Base-by-base conservation (phyloP, 805 yeast species). In the Wickerhamiella sergipiensis region DNA sequence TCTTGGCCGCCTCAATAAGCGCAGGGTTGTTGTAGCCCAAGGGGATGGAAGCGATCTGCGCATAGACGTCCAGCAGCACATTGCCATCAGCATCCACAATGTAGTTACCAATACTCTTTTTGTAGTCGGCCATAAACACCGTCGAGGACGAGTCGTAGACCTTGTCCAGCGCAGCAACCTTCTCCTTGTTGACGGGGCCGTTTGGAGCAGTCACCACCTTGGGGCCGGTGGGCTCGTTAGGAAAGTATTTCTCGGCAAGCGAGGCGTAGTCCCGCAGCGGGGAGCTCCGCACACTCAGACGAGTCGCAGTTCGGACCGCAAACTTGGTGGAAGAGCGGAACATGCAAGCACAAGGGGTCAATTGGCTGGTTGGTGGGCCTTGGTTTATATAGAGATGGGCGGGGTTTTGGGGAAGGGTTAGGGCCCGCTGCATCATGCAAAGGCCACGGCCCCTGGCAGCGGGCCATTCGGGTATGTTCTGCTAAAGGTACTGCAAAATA, bases 1-100 rank as follows among this genome's bases (percentile, higher is more conserved):
- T 75, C 63, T 73, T 73, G 48, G 92, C 90, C 48, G 78, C 78
- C 67, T 79, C 77, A 49, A 76, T 71, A 57, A 85, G 72, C 43
- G 77, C 81, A 19, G 94, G 94, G 71, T 85, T 82, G 73, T 85
- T 85, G 77, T 85, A 85, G 47, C 95, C 95, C 53, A 85, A 73
- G 17, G 92, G 82, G 57, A 85, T 84, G 13, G 94, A 85, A 12
- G 95, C 85, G 59, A 85, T 83, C 71, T 85, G 95, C 45, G 86
- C 83, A 63, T 85, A 85, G 42, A 80, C 79, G 64, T 85, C 95
- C 60, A 85, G 76, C 62, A 74, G 71, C 38, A 69, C 63, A 72
- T 86, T 85, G 46, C 94, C 95, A 61, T 85, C 95, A 31, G 74
- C 83, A 61, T 85, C 95, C 49, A 74, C 82, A 46, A 85, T 74